Evolutionary conservation across 139 green algal species (phyloP).

Genomic region (Closterium sp.): DNA sequence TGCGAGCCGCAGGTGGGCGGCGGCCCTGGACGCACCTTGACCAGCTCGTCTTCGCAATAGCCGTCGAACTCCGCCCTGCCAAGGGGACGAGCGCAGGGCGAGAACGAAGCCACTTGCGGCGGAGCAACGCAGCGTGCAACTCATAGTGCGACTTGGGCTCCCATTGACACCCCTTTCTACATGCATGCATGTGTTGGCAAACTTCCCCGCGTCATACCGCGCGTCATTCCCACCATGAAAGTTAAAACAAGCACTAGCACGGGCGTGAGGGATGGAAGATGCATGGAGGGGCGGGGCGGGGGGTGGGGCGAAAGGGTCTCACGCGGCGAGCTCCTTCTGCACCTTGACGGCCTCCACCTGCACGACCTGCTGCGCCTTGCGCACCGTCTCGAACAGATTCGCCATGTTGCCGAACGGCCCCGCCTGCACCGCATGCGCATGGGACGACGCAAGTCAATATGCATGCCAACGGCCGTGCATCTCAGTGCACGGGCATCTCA

Average conservation of each 20-base stretch:
- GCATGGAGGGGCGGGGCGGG: neutral
- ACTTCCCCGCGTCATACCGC: neutral
- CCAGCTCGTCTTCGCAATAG: conserved; percentile 85
- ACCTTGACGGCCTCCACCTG: conserved; percentile 86
- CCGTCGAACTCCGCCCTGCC: conserved; percentile 86
- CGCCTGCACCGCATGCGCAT: neutral
- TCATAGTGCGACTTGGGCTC: neutral
- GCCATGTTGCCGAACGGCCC: conserved; percentile 69
- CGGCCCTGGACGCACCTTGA: conserved; percentile 66
- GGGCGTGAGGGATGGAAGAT: neutral
- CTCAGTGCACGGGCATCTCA: neutral
- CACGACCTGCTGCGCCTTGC: conserved; percentile 87
- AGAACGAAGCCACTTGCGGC: neutral
- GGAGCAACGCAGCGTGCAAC: neutral
- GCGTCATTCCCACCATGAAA: neutral
- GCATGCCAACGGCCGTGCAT: neutral
- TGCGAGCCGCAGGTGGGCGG: too few species aligned
- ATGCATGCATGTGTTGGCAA: neutral
- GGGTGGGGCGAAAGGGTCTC: conserved; percentile 20
- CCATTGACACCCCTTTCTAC: neutral
- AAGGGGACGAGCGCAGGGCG: neutral
- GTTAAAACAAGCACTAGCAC: neutral
- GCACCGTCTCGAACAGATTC: conserved; percentile 48
- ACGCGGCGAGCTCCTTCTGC: conserved; percentile 82
- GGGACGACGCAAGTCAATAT: neutral